Evolutionary conservation across 768 basidiomycete genomes (phyloP), one percentile per base, ranked within the genome.

Genomic region (Brasilioporus rufonigricans): DNA sequence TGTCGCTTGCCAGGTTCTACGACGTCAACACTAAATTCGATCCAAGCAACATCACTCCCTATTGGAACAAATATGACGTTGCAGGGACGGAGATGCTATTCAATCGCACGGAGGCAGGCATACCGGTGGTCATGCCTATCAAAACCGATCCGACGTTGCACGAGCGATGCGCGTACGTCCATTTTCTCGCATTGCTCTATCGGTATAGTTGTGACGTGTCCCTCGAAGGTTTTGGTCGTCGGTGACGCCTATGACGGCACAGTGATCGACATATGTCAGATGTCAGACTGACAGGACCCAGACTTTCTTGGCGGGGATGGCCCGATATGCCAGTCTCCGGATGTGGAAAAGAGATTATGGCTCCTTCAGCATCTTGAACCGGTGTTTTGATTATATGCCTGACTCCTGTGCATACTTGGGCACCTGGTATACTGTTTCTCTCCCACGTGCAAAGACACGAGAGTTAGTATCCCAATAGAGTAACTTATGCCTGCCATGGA

Each of bases 11-110:
- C 10, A 64, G 46, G 44, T 53, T 53, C 47, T 36, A 63, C 27
- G 62, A 73, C 48, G 58, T 63, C 40, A 67, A 70, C 48, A 16
- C 2, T 1, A 65, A 57, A 26, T 49, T 61, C 4, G 59, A 65
- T 21, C 52, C 50, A 6, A 44, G 14, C 5, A 57, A 61, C 26
- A 57, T 66, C 48, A 61, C 65, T 12, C 63, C 63, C 0, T 0
- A 40, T 12, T 65, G 63, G 63, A 24, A 45, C 11, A 10, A 41
- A 23, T 55, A 65, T 27, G 1, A 5, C 33, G 4, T 23, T 1
- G 48, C 48, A 8, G 10, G 33, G 9, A 52, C 53, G 19, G 63
- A 65, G n/a, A 65, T 60, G 60, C 0, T 62, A 1, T 65, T 62
- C 47, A 57, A 65, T 33, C 39, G 36, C 6, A 62, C 57, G 0